Conservation (phyloP, 805 yeast genomes). For the Suhomyces pyralidae region DNA sequence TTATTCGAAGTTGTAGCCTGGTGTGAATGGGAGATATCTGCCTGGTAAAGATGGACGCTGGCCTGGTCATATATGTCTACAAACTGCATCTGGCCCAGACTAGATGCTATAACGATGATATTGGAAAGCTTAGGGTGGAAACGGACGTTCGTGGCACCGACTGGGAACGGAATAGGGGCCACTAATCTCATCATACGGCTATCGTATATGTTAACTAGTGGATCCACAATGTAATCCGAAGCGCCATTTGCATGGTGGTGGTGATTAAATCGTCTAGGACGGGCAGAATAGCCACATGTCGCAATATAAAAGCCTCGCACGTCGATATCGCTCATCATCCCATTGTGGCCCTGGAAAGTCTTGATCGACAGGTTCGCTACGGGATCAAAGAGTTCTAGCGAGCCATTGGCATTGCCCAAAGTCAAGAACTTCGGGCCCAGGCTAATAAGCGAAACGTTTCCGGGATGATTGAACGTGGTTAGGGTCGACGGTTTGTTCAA, state of each 20-base stretch:
- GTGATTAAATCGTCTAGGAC: constrained; percentile 47
- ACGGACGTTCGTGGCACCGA: constrained; percentile 82
- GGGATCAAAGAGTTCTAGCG: constrained; percentile 64
- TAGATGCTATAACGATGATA: constrained; percentile 69
- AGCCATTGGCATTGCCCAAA: constrained; percentile 58
- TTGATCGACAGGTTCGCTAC: constrained; percentile 44
- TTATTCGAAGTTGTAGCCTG: constrained; percentile 15
- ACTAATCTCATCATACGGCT: constrained; percentile 65
- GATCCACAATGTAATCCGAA: constrained; percentile 51
- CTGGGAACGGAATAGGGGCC: constrained; percentile 82
- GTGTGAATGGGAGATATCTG: constrained; percentile 39
- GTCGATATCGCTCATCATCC: constrained; percentile 61
- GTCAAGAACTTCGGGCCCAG: constrained; percentile 48
- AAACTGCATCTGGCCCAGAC: constrained; percentile 78
- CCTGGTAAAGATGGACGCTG: constrained; percentile 61
- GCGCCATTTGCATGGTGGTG: constrained; percentile 19
- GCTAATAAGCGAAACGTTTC: constrained; percentile 46
- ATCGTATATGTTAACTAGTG: constrained; percentile 81
- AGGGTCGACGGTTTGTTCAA: constrained; percentile 26
- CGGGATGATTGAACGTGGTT: constrained; percentile 35
- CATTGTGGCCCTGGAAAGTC: constrained; percentile 57
- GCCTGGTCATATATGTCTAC: constrained; percentile 82
- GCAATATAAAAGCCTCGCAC: constrained; percentile 63
- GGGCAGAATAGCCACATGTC: constrained; percentile 76
- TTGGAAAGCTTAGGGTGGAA: constrained; percentile 86